Conservation (phyloP, 2,329 filamentous ascomycete species). For the Helotiales sp. region DNA sequence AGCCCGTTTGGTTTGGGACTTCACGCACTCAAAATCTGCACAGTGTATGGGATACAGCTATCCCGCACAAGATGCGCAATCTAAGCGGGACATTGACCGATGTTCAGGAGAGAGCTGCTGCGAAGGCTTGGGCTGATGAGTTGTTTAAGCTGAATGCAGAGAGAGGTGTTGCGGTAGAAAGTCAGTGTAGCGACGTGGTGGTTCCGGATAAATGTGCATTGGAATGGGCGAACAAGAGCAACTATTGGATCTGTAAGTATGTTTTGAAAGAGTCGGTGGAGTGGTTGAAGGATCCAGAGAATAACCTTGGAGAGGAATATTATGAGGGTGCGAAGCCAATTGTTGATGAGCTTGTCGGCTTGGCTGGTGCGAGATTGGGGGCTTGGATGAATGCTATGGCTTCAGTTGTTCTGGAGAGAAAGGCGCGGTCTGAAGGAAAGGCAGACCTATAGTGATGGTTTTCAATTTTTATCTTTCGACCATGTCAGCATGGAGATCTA, state of each 20-base stretch:
- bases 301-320: constrained; percentile 66
- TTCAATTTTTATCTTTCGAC: not conserved
- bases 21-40: constrained; percentile 64
- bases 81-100: constrained; percentile 38
- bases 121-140: constrained; percentile 55
- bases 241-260: constrained; percentile 61
- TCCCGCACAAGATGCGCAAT: constrained; percentile 65
- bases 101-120: constrained; percentile 12
- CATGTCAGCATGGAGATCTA: no score
- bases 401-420: not conserved
- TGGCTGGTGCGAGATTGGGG: constrained; percentile 68
- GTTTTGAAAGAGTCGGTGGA: constrained; percentile 64
- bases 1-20: constrained; percentile 61
- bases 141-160: constrained; percentile 36
- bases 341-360: constrained; percentile 67
- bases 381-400: constrained; percentile 60
- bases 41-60: constrained; percentile 74
- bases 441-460: not conserved
- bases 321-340: constrained; percentile 65
- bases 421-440: not conserved
- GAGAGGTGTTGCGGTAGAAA: not conserved
- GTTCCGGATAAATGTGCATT: constrained; percentile 60
- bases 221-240: constrained; percentile 65
- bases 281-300: constrained; percentile 50
- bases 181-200: constrained; percentile 56